phyloP scores from a whole-genome alignment of 2,329 filamentous ascomycete genomes.

The Colletotrichum sp. region DNA sequence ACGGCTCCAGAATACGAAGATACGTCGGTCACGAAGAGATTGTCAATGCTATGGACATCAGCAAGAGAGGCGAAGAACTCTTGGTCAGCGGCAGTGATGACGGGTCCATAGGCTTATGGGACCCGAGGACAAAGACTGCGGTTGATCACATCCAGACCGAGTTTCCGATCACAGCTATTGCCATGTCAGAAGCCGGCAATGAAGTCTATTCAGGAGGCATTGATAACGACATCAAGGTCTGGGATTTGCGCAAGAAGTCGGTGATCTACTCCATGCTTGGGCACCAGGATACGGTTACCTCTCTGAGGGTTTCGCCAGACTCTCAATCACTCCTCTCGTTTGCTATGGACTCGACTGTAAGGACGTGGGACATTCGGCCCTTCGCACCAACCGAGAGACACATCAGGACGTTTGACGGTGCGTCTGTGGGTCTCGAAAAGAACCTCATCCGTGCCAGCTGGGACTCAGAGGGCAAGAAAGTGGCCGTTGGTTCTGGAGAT shows the following conservation, averaged over 20 bases:
- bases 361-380: conserved; percentile 94
- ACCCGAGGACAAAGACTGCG: conserved; percentile 88
- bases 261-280: conserved; percentile 87
- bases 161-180: conserved; percentile 90
- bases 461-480: conserved; percentile 84
- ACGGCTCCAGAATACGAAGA: conserved; percentile 87
- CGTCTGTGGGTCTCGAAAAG: conserved; percentile 84
- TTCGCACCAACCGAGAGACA: conserved; percentile 90
- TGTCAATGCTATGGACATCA: conserved; percentile 91
- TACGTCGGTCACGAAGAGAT: conserved; percentile 95
- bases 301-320: conserved; percentile 89
- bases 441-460: conserved; percentile 91
- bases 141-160: conserved; percentile 88
- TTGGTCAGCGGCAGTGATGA: conserved; percentile 93
- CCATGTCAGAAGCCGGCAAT: conserved; percentile 91
- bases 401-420: conserved; percentile 91
- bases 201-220: conserved; percentile 95
- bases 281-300: conserved; percentile 91
- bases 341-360: conserved; percentile 90
- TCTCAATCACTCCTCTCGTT: conserved; percentile 90
- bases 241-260: conserved; percentile 92
- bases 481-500: conserved; percentile 89
- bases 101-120: conserved; percentile 93
- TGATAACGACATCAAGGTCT: conserved; percentile 96
- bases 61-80: conserved; percentile 87